Evolutionary conservation across 2,329 filamentous ascomycete genomes (phyloP).

Genomic region (Amauroascus verrucosus): DNA sequence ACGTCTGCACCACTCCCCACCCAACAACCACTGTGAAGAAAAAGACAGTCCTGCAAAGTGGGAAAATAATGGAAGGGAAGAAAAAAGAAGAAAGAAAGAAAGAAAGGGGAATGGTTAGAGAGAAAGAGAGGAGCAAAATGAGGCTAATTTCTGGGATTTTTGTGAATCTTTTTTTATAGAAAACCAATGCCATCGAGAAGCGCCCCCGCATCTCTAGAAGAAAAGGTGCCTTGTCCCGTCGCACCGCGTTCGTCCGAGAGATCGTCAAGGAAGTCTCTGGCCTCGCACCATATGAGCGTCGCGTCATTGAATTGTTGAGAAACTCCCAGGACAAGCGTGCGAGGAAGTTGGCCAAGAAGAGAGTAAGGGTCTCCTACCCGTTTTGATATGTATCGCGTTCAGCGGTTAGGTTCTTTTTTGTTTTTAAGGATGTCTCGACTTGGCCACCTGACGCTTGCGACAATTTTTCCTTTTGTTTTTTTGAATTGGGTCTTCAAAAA

Average conservation of each 20-base stretch:
- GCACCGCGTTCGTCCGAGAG: constrained; percentile 91
- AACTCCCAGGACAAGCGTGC: constrained; percentile 99
- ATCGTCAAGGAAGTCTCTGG: constrained; percentile 97
- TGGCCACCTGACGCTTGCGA: no score
- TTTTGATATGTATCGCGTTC: no score
- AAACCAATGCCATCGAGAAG: constrained; percentile 66
- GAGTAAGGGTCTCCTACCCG: constrained; percentile 50
- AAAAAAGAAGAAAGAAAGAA: neutral
- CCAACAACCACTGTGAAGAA: neutral
- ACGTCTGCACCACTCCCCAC: constrained; percentile 34
- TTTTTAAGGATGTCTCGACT: no score
- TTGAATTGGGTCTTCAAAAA: no score
- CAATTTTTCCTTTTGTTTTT: no score
- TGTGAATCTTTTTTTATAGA: constrained; percentile 46
- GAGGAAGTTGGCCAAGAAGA: constrained; percentile 98
- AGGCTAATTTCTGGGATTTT: neutral
- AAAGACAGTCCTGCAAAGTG: no score
- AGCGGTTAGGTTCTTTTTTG: no score
- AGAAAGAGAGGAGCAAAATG: neutral
- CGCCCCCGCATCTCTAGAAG: constrained; percentile 72
- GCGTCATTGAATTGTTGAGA: constrained; percentile 96
- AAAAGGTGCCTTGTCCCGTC: constrained; percentile 95
- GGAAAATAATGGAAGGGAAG: neutral
- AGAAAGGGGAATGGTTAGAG: neutral
- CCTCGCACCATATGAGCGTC: constrained; percentile 92